phyloP scores from a whole-genome alignment of 2,329 filamentous ascomycete genomes.

The Xylaria sp. region DNA sequence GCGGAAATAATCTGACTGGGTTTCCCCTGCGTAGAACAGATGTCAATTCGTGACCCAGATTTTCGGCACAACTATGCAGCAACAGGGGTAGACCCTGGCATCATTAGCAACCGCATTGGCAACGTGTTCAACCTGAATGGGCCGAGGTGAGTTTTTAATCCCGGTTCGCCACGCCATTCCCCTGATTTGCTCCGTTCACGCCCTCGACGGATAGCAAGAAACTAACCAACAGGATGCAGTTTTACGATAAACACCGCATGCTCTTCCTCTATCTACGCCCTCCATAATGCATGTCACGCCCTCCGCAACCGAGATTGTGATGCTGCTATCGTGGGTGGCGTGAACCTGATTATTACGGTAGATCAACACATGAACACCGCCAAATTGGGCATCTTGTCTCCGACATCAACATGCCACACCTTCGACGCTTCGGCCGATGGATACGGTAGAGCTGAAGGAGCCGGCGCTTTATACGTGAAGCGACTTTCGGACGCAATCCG shows the following conservation, averaged over 20 bases:
- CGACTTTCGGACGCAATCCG: constrained; percentile 47
- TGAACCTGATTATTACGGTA: constrained; percentile 51
- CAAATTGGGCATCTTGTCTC: constrained; percentile 51
- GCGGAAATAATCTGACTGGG: constrained; percentile 25
- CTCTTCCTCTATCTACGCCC: constrained; percentile 51
- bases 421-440: constrained; percentile 49
- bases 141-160: constrained; percentile 39
- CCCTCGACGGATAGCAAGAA: neutral
- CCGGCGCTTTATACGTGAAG: constrained; percentile 43
- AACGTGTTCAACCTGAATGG: constrained; percentile 54
- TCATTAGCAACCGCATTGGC: constrained; percentile 53
- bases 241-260: constrained; percentile 51
- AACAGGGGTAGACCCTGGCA: constrained; percentile 51
- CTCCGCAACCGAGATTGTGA: constrained; percentile 48
- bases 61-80: constrained; percentile 46
- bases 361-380: constrained; percentile 48
- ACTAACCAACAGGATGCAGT: constrained; percentile 21
- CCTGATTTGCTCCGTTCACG: constrained; percentile 9
- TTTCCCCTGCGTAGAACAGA: constrained; percentile 40
- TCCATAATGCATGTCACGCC: constrained; percentile 49
- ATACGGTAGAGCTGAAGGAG: constrained; percentile 44
- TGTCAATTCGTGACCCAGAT: constrained; percentile 42
- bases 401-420: constrained; percentile 47
- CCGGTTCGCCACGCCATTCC: constrained; percentile 3
- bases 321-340: constrained; percentile 51